Evolutionary conservation across 2,329 filamentous ascomycete species (phyloP).

Genomic region (Hypomyces perniciosus): DNA sequence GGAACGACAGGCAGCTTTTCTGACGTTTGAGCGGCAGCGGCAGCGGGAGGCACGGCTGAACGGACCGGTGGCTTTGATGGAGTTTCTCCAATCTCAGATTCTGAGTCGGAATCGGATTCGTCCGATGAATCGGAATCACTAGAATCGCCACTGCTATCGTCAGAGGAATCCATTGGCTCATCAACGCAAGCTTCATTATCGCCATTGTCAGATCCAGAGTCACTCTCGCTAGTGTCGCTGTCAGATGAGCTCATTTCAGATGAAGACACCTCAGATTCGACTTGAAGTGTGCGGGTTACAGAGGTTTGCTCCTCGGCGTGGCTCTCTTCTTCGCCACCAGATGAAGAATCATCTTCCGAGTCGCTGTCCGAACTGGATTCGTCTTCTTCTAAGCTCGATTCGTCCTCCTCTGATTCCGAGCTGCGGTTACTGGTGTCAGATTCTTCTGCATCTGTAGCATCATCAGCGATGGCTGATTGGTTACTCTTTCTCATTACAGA

Average conservation of each 20-base stretch:
- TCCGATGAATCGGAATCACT: slow-evolving; percentile 15
- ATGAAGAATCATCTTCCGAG: slow-evolving; percentile 12
- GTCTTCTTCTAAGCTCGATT: background rate
- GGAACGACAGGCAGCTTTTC: slow-evolving; percentile 18
- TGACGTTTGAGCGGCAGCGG: background rate
- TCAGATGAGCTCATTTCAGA: background rate
- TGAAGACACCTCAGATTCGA: background rate
- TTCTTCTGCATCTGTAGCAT: background rate
- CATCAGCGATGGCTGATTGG: background rate
- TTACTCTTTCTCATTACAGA: background rate
- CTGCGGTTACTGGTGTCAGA: background rate
- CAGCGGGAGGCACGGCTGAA: slow-evolving; percentile 6
- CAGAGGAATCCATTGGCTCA: background rate
- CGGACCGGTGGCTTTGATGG: slow-evolving; percentile 26
- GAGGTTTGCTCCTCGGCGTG: background rate
- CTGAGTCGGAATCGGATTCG: slow-evolving; percentile 19
- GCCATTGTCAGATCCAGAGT: slow-evolving; percentile 6
- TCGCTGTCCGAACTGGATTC: slow-evolving; percentile 8
- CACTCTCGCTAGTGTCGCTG: slow-evolving; percentile 1
- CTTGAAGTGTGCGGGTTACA: background rate
- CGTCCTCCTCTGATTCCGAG: background rate
- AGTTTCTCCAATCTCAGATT: slow-evolving; percentile 30
- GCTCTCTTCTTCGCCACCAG: background rate
- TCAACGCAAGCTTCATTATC: slow-evolving; percentile 13
- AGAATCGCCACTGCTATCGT: slow-evolving; percentile 14